These are phyloP conservation scores for Elsinoe australis DNA, from an alignment of 2,329 filamentous ascomycete species.

Conservation along the genomic window DNA sequence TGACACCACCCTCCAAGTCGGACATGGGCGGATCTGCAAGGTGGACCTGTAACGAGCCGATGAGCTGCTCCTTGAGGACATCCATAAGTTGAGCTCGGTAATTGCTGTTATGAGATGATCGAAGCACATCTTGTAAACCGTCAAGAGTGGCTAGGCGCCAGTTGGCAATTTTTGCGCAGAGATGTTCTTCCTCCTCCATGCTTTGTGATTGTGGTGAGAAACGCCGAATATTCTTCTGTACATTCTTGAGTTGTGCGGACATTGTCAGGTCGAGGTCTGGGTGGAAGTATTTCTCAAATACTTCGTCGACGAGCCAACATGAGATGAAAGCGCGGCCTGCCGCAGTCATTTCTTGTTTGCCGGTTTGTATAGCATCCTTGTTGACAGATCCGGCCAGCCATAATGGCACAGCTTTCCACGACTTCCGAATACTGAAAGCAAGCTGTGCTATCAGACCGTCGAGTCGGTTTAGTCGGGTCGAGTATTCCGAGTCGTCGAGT, in stretches of 20 bases:
- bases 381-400: conserved; percentile 80
- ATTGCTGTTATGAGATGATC: conserved; percentile 56
- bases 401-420: conserved; percentile 72
- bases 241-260: conserved; percentile 70
- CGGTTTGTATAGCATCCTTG: conserved; percentile 72
- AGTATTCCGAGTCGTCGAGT: conserved; percentile 91
- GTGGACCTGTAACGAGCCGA: conserved; percentile 63
- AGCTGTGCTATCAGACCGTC: conserved; percentile 93
- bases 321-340: conserved; percentile 84
- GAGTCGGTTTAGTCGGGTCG: conserved; percentile 77
- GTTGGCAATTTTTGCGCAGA: conserved; percentile 77
- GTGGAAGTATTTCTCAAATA: conserved; percentile 90
- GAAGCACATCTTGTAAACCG: conserved; percentile 66
- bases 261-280: conserved; percentile 71
- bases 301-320: conserved; percentile 80
- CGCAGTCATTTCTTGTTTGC: conserved; percentile 96
- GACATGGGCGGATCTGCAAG: conserved; percentile 68
- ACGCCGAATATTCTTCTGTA: conserved; percentile 79
- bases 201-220: conserved; percentile 66
- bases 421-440: conserved; percentile 91
- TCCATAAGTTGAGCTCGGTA: conserved; percentile 53
- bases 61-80: conserved; percentile 58
- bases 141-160: conserved; percentile 94
- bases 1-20: conserved; percentile 78
- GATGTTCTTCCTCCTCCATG: conserved; percentile 80